phyloP scores from a whole-genome alignment of 352 stramenopile species.

The Blastocystis hominis region DNA sequence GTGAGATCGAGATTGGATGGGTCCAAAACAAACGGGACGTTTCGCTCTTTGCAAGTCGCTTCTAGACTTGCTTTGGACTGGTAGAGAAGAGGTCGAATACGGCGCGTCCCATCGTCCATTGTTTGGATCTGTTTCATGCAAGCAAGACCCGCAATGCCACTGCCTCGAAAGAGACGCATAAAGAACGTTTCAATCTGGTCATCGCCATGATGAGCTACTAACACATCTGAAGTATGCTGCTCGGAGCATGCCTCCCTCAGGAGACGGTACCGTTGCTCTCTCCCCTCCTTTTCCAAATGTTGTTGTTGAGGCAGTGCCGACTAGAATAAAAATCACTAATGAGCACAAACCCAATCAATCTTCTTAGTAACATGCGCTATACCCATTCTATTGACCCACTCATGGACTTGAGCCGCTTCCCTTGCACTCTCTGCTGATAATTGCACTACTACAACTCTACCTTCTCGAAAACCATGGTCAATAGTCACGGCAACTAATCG shows the following conservation, averaged over 20 bases:
- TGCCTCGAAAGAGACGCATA: constrained; percentile 46
- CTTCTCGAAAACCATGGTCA: constrained; percentile 41
- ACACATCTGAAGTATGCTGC: neutral
- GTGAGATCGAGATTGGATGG: constrained; percentile 20
- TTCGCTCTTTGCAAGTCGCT: neutral
- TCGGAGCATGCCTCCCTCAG: neutral
- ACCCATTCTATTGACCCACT: constrained; percentile 12
- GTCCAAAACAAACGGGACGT: constrained; percentile 13
- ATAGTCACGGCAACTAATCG: constrained; percentile 40
- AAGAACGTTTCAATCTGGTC: constrained; percentile 52
- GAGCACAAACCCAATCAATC: constrained; percentile 9
- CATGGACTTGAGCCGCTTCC: constrained; percentile 30
- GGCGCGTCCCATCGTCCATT: constrained; percentile 34
- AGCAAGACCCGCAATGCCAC: neutral
- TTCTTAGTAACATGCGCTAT: constrained; percentile 31
- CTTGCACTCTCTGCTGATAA: neutral
- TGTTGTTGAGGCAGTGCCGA: neutral
- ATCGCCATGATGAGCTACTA: constrained; percentile 39
- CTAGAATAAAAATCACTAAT: neutral
- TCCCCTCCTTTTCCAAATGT: constrained; percentile 20
- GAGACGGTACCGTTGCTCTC: constrained; percentile 17
- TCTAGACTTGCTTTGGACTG: constrained; percentile 12
- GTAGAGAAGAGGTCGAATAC: constrained; percentile 22
- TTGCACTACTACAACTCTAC: neutral
- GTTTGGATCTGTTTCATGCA: constrained; percentile 36